phyloP scores from a whole-genome alignment of 768 basidiomycete genomes.

The Hysterangium stoloniferum region DNA sequence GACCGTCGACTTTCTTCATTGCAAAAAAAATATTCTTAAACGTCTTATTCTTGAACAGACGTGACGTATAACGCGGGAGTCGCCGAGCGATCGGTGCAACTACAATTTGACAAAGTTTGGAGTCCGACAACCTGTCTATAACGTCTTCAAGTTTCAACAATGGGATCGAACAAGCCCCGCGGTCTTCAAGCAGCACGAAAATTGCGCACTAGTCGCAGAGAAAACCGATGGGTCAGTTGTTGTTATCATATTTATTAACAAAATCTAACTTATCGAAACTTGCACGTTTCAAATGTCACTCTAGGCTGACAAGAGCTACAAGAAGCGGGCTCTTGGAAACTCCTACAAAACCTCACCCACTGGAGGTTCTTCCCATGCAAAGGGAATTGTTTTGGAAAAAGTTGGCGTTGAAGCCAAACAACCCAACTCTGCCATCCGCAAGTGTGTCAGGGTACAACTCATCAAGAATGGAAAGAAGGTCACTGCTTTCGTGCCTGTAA shows the following conservation, averaged over 20 bases:
- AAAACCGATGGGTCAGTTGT: conserved; percentile 94
- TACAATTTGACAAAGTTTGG: no score
- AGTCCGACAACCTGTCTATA: no score
- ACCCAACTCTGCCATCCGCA: conserved; percentile 99
- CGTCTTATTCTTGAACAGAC: no score
- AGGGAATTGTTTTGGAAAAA: conserved; percentile 99
- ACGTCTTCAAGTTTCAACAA: no score
- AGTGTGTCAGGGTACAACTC: conserved; percentile 99
- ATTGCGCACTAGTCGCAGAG: conserved; percentile 87
- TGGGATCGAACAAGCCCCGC: conserved; percentile 85
- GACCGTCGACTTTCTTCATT: no score
- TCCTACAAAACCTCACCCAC: conserved; percentile 99
- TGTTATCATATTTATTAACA: neutral
- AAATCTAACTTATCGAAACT: neutral
- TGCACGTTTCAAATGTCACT: neutral
- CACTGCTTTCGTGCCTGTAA: conserved; percentile 96
- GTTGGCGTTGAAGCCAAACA: conserved; percentile 99
- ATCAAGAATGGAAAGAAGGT: conserved; percentile 99
- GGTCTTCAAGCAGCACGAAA: conserved; percentile 98
- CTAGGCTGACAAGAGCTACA: conserved; percentile 96
- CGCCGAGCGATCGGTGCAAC: no score
- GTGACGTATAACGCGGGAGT: no score
- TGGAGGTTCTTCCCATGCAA: conserved; percentile 98
- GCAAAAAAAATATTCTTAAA: no score
- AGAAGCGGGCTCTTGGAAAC: conserved; percentile 99